Conservation (phyloP, 2,329 filamentous ascomycete genomes). For the Colletotrichum sp. region DNA sequence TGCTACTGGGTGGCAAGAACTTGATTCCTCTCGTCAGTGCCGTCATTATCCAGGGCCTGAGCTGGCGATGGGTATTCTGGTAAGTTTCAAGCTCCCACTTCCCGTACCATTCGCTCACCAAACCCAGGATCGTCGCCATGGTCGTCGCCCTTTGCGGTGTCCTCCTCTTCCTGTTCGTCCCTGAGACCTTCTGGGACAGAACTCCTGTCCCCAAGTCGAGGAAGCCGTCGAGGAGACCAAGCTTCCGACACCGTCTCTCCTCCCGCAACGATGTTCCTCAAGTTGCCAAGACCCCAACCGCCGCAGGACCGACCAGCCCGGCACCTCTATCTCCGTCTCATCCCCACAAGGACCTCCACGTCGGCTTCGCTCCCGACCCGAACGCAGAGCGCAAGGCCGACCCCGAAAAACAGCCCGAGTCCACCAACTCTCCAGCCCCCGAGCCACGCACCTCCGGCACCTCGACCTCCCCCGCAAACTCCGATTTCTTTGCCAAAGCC, state of each 20-base stretch:
- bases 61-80: slow-evolving; percentile 94
- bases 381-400: not conserved
- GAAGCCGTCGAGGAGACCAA: slow-evolving; percentile 44
- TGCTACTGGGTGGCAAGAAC: slow-evolving; percentile 91
- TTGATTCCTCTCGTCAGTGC: slow-evolving; percentile 87
- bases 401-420: not conserved
- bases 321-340: not conserved
- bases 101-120: slow-evolving; percentile 23
- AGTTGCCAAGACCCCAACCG: not conserved
- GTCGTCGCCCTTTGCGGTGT: slow-evolving; percentile 73
- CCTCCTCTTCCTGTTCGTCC: slow-evolving; percentile 87
- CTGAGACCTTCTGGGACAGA: slow-evolving; percentile 95
- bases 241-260: slow-evolving; percentile 53
- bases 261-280: slow-evolving; percentile 30
- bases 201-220: slow-evolving; percentile 59
- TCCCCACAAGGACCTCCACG: slow-evolving; percentile 32
- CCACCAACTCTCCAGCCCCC: not conserved
- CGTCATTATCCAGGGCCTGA: slow-evolving; percentile 75
- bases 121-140: slow-evolving; percentile 76
- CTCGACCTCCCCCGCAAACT: slow-evolving; percentile 23
- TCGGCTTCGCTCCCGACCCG: slow-evolving; percentile 34
- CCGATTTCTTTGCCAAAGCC: slow-evolving; percentile 29
- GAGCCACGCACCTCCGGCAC: not conserved
- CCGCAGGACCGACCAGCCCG: not conserved
- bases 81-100: slow-evolving; percentile 40